phyloP scores from a whole-genome alignment of 371 early-diverging fungal genomes.

The Circinella umbellata region DNA sequence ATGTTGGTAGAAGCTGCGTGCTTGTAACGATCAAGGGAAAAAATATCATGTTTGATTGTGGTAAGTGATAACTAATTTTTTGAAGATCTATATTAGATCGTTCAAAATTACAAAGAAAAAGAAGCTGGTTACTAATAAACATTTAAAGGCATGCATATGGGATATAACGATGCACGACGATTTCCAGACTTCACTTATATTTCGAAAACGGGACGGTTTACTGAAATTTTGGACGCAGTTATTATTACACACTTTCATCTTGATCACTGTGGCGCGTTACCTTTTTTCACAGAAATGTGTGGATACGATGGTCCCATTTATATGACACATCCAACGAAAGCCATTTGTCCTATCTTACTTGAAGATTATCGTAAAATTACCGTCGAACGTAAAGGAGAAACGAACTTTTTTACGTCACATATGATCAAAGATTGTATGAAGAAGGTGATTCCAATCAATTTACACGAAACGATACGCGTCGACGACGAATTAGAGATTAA shows the following conservation, averaged over 20 bases:
- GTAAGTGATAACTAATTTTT: slow-evolving; percentile 21
- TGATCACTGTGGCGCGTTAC: slow-evolving; percentile 97
- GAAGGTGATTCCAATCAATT: slow-evolving; percentile 87
- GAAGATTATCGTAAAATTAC: slow-evolving; percentile 93
- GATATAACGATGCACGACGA: slow-evolving; percentile 92
- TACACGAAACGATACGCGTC: slow-evolving; percentile 88
- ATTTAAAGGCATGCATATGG: slow-evolving; percentile 92
- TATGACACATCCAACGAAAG: slow-evolving; percentile 97
- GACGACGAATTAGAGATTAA: slow-evolving; percentile 86
- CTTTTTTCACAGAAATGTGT: slow-evolving; percentile 94
- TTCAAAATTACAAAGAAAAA: too few species aligned
- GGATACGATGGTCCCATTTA: slow-evolving; percentile 96
- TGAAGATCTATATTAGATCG: not conserved
- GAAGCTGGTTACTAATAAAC: too few species aligned
- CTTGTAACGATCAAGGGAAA: slow-evolving; percentile 86
- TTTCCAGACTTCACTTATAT: slow-evolving; percentile 99
- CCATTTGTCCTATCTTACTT: slow-evolving; percentile 90
- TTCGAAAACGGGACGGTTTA: slow-evolving; percentile 83
- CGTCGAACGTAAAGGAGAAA: slow-evolving; percentile 86
- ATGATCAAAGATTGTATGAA: slow-evolving; percentile 91
- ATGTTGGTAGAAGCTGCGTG: slow-evolving; percentile 95
- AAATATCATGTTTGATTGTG: slow-evolving; percentile 98
- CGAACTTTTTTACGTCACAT: slow-evolving; percentile 83
- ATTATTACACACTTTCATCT: slow-evolving; percentile 97
- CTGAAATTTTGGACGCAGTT: slow-evolving; percentile 87